Evolutionary conservation across 2,329 filamentous ascomycete species (phyloP).

Genomic region (Taxawa tesnikishii): DNA sequence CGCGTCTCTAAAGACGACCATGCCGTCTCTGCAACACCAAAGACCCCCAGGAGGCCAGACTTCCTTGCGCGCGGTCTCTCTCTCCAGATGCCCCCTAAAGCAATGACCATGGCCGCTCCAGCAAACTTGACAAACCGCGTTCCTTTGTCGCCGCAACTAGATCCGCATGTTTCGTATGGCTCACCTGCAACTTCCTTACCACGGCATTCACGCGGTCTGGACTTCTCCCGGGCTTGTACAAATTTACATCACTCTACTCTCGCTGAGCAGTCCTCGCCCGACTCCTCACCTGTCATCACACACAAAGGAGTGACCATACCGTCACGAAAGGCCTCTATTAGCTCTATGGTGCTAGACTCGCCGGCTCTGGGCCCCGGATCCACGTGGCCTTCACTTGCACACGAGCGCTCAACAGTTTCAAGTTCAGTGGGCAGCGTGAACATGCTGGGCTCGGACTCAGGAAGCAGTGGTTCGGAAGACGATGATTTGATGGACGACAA

Average conservation of each 20-base stretch:
- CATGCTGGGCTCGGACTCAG: conserved; percentile 68
- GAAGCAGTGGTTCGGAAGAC: conserved; percentile 53
- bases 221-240: conserved; percentile 87
- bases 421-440: conserved; percentile 73
- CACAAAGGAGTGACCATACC: conserved; percentile 53
- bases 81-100: conserved; percentile 53
- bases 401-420: conserved; percentile 58
- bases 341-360: conserved; percentile 43
- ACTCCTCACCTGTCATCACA: conserved; percentile 77
- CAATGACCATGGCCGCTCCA: conserved; percentile 31
- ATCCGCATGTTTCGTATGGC: conserved; percentile 72
- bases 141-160: conserved; percentile 75
- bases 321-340: conserved; percentile 32
- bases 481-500: conserved; percentile 36
- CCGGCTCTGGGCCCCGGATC: conserved; percentile 41
- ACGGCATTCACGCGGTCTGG: conserved; percentile 75
- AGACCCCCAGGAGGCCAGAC: conserved; percentile 58
- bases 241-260: conserved; percentile 92
- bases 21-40: conserved; percentile 24
- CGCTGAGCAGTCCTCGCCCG: conserved; percentile 75
- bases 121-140: conserved; percentile 43
- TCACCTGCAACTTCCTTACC: conserved; percentile 82
- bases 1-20: conserved; percentile 32
- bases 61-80: conserved; percentile 53
- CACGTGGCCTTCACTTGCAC: conserved; percentile 10